A percentile compares a stretch with the other conserved stretches of the same genome.
phyloP scores from a whole-genome alignment of 495 filamentous ascomycete species.

The Penicillium simplicissimum region DNA sequence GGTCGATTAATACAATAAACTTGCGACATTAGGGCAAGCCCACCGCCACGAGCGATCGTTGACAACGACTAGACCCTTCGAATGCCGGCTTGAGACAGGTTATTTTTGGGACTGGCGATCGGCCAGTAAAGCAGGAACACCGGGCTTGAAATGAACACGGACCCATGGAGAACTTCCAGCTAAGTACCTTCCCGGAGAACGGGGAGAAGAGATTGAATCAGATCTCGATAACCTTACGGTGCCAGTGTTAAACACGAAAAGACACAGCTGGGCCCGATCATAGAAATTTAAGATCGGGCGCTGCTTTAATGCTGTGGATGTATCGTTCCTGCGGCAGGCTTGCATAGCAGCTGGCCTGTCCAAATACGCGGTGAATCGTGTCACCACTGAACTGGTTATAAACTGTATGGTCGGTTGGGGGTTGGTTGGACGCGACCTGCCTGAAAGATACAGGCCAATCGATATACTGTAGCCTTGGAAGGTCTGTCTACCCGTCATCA shows the following conservation, averaged over 20 bases:
- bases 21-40: conserved; percentile 29
- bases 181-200: not conserved
- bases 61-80: conserved; percentile 21
- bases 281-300: conserved; percentile 9
- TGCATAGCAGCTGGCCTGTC: conserved; percentile 2
- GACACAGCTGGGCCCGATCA: not conserved
- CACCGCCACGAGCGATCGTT: conserved; percentile 20
- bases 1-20: conserved; percentile 27
- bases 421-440: not conserved
- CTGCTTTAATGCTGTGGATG: conserved; percentile 22
- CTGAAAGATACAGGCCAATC: not conserved
- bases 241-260: not conserved
- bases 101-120: conserved; percentile 27
- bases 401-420: not conserved
- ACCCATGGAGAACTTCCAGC: not conserved
- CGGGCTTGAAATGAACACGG: not conserved
- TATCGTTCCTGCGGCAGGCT: conserved; percentile 25
- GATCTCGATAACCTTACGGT: not conserved
- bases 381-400: not conserved
- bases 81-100: conserved; percentile 18
- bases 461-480: too few species aligned
- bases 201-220: not conserved
- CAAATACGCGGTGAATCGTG: not conserved
- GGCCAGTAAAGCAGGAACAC: not conserved
- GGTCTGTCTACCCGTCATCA: not conserved